These are phyloP conservation scores for Lasiodiplodia sp. DNA, from an alignment of 2,329 filamentous ascomycete species.

Conservation along the genomic window DNA sequence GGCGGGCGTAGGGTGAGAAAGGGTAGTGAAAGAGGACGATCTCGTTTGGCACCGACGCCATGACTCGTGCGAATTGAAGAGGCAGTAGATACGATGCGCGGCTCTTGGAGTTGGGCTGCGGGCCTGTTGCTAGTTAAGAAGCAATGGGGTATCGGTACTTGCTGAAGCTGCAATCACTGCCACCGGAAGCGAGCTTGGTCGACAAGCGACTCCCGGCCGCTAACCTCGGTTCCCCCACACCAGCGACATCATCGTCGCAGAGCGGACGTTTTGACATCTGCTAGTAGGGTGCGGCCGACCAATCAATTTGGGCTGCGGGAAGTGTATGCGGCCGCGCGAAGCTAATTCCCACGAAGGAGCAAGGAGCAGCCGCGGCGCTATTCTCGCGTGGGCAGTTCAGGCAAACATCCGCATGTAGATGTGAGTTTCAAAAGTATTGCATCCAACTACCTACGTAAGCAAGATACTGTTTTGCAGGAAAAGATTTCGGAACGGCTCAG, in stretches of 20 bases:
- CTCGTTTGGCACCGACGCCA: constrained; percentile 41
- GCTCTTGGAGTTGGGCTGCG: constrained; percentile 25
- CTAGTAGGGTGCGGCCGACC: background rate
- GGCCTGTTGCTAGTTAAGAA: constrained; percentile 20
- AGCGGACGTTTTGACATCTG: background rate
- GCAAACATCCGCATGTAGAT: too few species aligned
- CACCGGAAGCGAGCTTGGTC: constrained; percentile 8
- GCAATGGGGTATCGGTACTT: background rate
- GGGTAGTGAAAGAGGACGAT: constrained; percentile 71
- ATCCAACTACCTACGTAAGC: too few species aligned
- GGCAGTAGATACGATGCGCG: constrained; percentile 15
- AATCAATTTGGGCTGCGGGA: background rate
- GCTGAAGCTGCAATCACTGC: background rate
- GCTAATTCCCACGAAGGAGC: background rate
- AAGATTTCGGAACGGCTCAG: too few species aligned
- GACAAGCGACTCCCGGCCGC: constrained; percentile 12
- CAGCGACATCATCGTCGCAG: background rate
- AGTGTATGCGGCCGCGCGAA: background rate
- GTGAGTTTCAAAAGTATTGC: too few species aligned
- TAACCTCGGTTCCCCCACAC: constrained; percentile 23
- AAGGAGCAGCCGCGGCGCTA: too few species aligned
- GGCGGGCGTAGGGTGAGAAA: constrained; percentile 69
- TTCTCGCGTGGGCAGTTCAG: too few species aligned
- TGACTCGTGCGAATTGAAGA: constrained; percentile 22
- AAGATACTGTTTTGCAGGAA: too few species aligned